Percentiles rank a stretch among this genome's conserved stretches.
phyloP scores from a whole-genome alignment of 352 stramenopile genomes.

The Albugo laibachii region DNA sequence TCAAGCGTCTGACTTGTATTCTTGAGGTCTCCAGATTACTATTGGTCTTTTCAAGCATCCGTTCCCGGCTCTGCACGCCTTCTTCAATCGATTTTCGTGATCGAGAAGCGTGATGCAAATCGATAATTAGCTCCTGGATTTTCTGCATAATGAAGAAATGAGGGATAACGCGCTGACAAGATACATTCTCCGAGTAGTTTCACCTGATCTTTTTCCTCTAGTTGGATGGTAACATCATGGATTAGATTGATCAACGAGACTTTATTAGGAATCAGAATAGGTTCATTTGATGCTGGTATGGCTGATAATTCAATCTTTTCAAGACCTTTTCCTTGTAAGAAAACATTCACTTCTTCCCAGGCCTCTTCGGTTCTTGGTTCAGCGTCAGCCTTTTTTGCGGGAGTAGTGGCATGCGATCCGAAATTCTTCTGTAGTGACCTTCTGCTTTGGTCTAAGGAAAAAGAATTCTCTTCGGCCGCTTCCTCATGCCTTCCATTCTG shows the following conservation, averaged over 20 bases:
- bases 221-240: constrained; percentile 34
- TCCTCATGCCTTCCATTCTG: no score
- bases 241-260: constrained; percentile 33
- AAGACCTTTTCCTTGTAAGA: no score
- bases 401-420: no score
- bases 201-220: constrained; percentile 53
- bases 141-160: constrained; percentile 13
- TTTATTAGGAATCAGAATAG: constrained; percentile 13
- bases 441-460: no score
- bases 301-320: neutral
- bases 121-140: constrained; percentile 56
- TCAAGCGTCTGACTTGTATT: constrained; percentile 27
- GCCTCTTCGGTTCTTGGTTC: no score
- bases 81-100: constrained; percentile 24
- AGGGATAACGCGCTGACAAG: neutral
- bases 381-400: no score
- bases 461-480: no score
- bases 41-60: constrained; percentile 22
- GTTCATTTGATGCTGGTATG: neutral
- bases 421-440: no score
- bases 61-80: constrained; percentile 21
- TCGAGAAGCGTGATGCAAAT: constrained; percentile 37
- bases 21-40: constrained; percentile 25
- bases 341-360: no score
- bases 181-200: neutral